Evolutionary conservation across 2,329 filamentous ascomycete species (phyloP).

Genomic region (Paecilomyces niveus): DNA sequence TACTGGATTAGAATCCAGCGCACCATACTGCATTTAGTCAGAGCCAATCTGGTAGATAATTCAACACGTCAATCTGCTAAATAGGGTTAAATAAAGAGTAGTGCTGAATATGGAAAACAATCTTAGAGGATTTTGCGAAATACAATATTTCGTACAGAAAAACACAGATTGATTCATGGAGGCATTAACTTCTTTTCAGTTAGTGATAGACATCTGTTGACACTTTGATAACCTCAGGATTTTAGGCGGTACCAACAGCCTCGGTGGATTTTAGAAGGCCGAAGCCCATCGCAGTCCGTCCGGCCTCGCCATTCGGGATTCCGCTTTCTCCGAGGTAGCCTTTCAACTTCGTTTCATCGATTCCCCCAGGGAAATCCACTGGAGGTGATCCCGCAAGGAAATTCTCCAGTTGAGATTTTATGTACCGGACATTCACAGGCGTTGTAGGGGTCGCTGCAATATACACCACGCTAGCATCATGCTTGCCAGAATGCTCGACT

Average conservation of each 20-base stretch:
- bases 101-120: no score
- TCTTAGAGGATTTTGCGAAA: no score
- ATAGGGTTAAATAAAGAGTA: no score
- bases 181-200: no score
- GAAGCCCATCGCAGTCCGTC: not conserved
- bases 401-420: constrained; percentile 45
- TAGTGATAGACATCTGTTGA: no score
- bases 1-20: no score
- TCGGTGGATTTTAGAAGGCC: not conserved
- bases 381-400: constrained; percentile 47
- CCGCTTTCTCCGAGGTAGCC: not conserved
- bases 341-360: constrained; percentile 2
- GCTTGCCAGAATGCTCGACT: constrained; percentile 26
- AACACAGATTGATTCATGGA: no score
- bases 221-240: not conserved
- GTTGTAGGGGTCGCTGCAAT: constrained; percentile 32
- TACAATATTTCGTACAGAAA: no score
- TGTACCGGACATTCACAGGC: constrained; percentile 17
- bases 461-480: constrained; percentile 28
- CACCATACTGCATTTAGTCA: no score
- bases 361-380: constrained; percentile 15
- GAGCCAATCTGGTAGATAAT: no score
- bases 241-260: not conserved
- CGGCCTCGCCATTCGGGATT: not conserved
- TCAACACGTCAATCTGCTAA: no score